Evolutionary conservation across 1,139 yeast genomes (phyloP).

Genomic region (Suhomyces anneliseae): DNA sequence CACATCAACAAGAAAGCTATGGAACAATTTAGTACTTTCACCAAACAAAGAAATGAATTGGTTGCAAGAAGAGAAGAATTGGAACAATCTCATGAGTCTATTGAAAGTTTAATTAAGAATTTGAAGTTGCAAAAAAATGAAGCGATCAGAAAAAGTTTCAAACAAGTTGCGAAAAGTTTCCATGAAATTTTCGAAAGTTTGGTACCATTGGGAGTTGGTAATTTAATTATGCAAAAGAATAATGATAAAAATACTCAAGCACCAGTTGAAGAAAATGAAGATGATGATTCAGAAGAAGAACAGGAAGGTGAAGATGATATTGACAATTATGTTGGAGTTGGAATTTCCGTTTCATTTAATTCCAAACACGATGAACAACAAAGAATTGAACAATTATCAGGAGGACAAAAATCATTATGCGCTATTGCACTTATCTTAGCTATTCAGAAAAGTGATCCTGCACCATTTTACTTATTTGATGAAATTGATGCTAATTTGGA

Average conservation of each 20-base stretch:
- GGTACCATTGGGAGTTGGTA: slow-evolving; percentile 84
- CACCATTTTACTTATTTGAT: slow-evolving; percentile 93
- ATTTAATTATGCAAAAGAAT: slow-evolving; percentile 61
- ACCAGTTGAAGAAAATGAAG: slow-evolving; percentile 16
- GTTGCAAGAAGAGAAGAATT: slow-evolving; percentile 66
- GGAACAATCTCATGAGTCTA: slow-evolving; percentile 68
- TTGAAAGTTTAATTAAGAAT: slow-evolving; percentile 68
- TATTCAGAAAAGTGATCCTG: slow-evolving; percentile 93
- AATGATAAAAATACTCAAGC: slow-evolving; percentile 5
- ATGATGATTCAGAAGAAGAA: slow-evolving; percentile 18
- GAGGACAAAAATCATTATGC: slow-evolving; percentile 95
- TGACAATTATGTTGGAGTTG: slow-evolving; percentile 77
- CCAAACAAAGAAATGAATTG: slow-evolving; percentile 69
- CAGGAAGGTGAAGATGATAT: slow-evolving; percentile 22
- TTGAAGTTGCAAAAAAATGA: slow-evolving; percentile 78
- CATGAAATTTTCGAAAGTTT: slow-evolving; percentile 71
- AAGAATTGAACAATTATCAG: slow-evolving; percentile 86
- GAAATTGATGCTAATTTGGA: slow-evolving; percentile 96
- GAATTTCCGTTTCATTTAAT: slow-evolving; percentile 88
- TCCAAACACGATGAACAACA: slow-evolving; percentile 85
- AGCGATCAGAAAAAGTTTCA: slow-evolving; percentile 78
- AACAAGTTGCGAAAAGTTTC: slow-evolving; percentile 73
- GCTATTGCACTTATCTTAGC: slow-evolving; percentile 93
- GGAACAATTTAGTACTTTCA: slow-evolving; percentile 77
- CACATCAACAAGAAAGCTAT: slow-evolving; percentile 90